phyloP scores from a whole-genome alignment of 768 basidiomycete species.

The Rhizopogon vesiculosus region DNA sequence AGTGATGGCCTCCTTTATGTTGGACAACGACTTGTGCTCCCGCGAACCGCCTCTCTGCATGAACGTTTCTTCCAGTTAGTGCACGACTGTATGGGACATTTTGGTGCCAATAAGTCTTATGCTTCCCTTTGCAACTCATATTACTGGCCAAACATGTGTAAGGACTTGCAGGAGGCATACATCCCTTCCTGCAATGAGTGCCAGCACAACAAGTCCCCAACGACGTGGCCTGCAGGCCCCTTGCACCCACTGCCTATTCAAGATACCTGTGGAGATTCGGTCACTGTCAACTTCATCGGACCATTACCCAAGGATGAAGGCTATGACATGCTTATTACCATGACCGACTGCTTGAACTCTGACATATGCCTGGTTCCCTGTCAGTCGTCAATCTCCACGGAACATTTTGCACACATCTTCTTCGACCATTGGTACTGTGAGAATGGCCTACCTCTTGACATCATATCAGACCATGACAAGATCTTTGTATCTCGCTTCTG shows the following conservation, averaged over 20 bases:
- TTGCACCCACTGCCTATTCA: conserved; percentile 17
- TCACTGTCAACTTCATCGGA: conserved; percentile 30
- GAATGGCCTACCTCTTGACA: conserved; percentile 24
- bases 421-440: conserved; percentile 27
- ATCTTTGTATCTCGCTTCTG: conserved; percentile 29
- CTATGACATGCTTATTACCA: conserved; percentile 20
- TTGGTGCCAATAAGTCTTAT: background rate
- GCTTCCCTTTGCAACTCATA: conserved; percentile 14
- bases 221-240: conserved; percentile 10
- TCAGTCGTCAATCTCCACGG: conserved; percentile 5
- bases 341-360: conserved; percentile 18
- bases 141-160: conserved; percentile 29
- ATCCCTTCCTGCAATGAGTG: conserved; percentile 23
- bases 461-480: conserved; percentile 30
- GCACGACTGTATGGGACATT: too few species aligned
- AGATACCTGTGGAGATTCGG: conserved; percentile 12
- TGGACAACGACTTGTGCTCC: too few species aligned
- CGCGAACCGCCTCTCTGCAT: too few species aligned
- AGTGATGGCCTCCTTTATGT: too few species aligned
- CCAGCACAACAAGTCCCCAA: conserved; percentile 20
- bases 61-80: too few species aligned
- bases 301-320: conserved; percentile 29
- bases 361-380: conserved; percentile 13
- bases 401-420: conserved; percentile 15
- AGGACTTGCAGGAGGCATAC: conserved; percentile 22